Conservation (phyloP, 2,329 filamentous ascomycete genomes). For the Dothistroma septosporum region DNA sequence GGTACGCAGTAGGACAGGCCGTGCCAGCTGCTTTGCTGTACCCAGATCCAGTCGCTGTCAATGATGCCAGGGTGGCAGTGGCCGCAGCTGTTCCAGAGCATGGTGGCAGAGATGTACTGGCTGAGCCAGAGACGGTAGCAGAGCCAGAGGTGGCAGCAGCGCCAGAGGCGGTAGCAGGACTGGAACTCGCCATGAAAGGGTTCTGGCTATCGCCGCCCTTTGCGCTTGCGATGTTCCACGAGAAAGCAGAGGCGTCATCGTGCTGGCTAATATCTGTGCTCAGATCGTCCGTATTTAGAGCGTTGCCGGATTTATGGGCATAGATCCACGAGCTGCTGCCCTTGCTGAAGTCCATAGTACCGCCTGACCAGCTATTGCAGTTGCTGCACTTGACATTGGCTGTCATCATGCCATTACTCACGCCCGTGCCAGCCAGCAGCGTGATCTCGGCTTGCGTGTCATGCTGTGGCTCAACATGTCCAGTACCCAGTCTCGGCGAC, state of each 20-base stretch:
- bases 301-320: slow-evolving; percentile 44
- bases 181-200: slow-evolving; percentile 35
- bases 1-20: slow-evolving; percentile 16
- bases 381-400: slow-evolving; percentile 55
- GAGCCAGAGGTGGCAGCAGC: slow-evolving; percentile 4
- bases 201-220: slow-evolving; percentile 48
- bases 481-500: slow-evolving; percentile 49
- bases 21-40: not conserved
- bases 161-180: slow-evolving; percentile 1
- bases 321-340: slow-evolving; percentile 49
- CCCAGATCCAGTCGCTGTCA: slow-evolving; percentile 6
- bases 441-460: slow-evolving; percentile 44
- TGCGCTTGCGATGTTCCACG: slow-evolving; percentile 47
- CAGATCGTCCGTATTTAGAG: slow-evolving; percentile 47
- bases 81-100: slow-evolving; percentile 1
- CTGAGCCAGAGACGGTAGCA: not conserved
- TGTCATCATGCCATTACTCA: slow-evolving; percentile 50
- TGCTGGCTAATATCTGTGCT: slow-evolving; percentile 46
- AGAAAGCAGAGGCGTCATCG: slow-evolving; percentile 38
- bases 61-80: slow-evolving; percentile 14
- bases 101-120: not conserved
- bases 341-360: slow-evolving; percentile 48
- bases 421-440: slow-evolving; percentile 52
- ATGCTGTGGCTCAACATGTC: slow-evolving; percentile 42
- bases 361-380: slow-evolving; percentile 51